Base-by-base conservation (phyloP, 345 rosid genomes). In the Bruguiera gymnorhiza region DNA sequence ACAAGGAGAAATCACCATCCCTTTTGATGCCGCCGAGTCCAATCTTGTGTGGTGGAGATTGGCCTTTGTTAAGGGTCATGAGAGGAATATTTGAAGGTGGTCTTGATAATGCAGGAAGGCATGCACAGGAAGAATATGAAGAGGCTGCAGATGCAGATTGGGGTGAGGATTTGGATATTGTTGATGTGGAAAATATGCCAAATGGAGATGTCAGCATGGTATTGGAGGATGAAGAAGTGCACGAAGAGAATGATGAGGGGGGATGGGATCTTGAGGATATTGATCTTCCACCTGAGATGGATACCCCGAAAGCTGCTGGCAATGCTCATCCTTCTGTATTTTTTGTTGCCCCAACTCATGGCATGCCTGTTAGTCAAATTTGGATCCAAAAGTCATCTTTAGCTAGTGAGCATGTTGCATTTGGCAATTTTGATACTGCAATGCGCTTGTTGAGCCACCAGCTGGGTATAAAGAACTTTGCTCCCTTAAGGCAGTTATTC, bases 251-350 rank as follows among this genome's bases (percentile, higher is more conserved):
- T 62, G 92, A 86, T 0, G 96, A 83, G 68, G 90, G 85, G 65
- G 98, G 98, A 67, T 94, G 98, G 98, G 98, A 83, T 60, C 94
- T 94, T 10, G 98, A 91, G 62, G 96, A 86, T 78, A 74, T 94
- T 78, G 98, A 87, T 64, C 88, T 91, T 16, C 98, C 98, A 18
- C 90, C 90, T 0, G 98, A 91, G 78, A 83, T 81, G 20, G 98
- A 86, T 63, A 89, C 97, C 10, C 95, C 96, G 4, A 89, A 79
- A 77, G 81, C 77, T 72, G 78, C 88, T 18, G 81, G 59, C 16
- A 88, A 71, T 68, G 70, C 88, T 43, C 91, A 85, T 5, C 87
- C 96, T 34, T 68, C 92, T 0, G 80, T 78, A 54, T 89, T 34
- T 34, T 8, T 94, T 75, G 93, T 91, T 62, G 89, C 96, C 65